Percentiles rank a stretch among this genome's conserved stretches.
phyloP scores from a whole-genome alignment of 108 stramenopile genomes.

The Skeletonema potamos region DNA sequence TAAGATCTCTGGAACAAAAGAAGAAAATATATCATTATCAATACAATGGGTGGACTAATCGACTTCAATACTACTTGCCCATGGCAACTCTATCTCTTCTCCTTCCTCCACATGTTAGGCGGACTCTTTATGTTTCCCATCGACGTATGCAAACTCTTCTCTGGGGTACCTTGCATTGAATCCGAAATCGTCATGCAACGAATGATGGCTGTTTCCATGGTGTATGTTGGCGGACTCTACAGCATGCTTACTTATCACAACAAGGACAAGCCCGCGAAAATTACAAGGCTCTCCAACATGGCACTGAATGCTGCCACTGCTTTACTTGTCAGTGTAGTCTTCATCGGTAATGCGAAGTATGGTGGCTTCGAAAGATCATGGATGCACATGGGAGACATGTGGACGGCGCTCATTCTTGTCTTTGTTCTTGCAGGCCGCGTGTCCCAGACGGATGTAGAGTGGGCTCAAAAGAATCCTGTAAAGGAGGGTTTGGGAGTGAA shows the following conservation, averaged over 20 bases:
- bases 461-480: conserved; percentile 29
- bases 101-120: conserved; percentile 22
- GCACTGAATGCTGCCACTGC: conserved; percentile 35
- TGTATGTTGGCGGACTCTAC: conserved; percentile 38
- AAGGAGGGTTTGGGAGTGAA: conserved; percentile 36
- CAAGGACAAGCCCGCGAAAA: conserved; percentile 33
- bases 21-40: not conserved
- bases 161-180: conserved; percentile 27
- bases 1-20: too few relatives aligned
- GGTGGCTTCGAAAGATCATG: conserved; percentile 42
- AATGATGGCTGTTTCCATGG: conserved; percentile 21
- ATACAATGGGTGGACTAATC: conserved; percentile 35
- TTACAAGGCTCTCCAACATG: conserved; percentile 34
- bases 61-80: conserved; percentile 42
- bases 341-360: conserved; percentile 39
- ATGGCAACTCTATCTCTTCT: conserved; percentile 44
- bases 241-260: conserved; percentile 40
- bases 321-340: conserved; percentile 32
- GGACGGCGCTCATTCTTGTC: conserved; percentile 11
- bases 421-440: not conserved
- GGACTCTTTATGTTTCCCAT: conserved; percentile 23
- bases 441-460: conserved; percentile 19
- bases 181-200: conserved; percentile 27
- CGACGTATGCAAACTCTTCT: conserved; percentile 24
- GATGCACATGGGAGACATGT: conserved; percentile 49